Evolutionary conservation across 345 rosid genomes (phyloP).

Genomic region (Carallia brachiata): DNA sequence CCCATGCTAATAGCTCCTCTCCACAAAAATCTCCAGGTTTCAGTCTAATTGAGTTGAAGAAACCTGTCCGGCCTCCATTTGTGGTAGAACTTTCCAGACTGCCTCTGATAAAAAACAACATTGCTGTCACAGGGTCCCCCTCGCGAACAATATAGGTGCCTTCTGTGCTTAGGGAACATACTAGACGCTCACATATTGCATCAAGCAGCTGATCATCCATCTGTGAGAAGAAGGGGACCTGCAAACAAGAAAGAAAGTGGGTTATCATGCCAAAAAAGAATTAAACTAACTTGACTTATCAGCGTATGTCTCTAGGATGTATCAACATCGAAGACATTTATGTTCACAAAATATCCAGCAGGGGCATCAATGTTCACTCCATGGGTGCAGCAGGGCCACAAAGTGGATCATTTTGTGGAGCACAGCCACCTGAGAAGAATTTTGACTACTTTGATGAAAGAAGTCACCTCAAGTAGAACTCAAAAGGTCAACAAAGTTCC

Average conservation of each 20-base stretch:
- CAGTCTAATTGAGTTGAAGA: conserved; percentile 52
- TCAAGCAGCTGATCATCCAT: conserved; percentile 69
- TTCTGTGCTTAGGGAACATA: conserved; percentile 53
- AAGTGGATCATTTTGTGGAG: too few species aligned
- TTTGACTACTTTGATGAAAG: not conserved
- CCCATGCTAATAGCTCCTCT: conserved; percentile 75
- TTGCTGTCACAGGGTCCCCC: conserved; percentile 62
- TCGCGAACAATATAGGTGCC: conserved; percentile 61
- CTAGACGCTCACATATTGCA: conserved; percentile 61
- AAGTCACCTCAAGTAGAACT: not conserved
- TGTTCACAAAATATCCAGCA: not conserved
- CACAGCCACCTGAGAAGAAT: not conserved
- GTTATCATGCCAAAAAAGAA: not conserved
- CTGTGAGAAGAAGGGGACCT: conserved; percentile 64
- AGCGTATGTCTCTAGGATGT: not conserved
- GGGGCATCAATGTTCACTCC: not conserved
- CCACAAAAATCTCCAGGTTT: conserved; percentile 67
- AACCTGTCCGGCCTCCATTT: conserved; percentile 62
- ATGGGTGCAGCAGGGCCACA: not conserved
- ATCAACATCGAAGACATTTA: not conserved
- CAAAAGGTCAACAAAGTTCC: not conserved
- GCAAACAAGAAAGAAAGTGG: conserved; percentile 11
- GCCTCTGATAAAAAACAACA: conserved; percentile 60
- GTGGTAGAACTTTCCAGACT: conserved; percentile 61
- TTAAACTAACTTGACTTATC: not conserved